These are phyloP conservation scores for Solanum hybrid DNA, from an alignment of 305 asterid species.

Conservation along the genomic window DNA sequence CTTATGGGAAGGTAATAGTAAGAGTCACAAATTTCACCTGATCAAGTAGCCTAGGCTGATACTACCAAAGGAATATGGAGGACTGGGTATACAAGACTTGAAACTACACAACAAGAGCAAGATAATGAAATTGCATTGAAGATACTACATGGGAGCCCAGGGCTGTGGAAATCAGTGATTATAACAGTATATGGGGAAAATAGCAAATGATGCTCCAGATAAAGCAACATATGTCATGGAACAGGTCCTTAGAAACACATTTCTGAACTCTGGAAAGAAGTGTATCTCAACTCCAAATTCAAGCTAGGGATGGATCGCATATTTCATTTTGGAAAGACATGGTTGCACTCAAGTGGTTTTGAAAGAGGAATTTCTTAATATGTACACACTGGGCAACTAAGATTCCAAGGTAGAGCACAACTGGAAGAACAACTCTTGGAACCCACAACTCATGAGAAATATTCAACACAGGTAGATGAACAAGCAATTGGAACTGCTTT, in stretches of 20 bases:
- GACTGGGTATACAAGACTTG: neutral
- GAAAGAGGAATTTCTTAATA: neutral
- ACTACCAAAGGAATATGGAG: neutral
- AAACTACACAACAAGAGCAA: neutral
- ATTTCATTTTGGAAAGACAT: neutral
- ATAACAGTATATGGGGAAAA: neutral
- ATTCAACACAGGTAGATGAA: neutral
- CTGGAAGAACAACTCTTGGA: neutral
- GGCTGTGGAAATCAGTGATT: neutral
- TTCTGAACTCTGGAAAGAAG: neutral
- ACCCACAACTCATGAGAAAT: neutral
- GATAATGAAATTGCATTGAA: neutral
- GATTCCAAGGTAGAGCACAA: neutral
- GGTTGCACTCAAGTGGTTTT: neutral
- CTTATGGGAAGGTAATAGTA: neutral
- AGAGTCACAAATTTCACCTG: neutral
- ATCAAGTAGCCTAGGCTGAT: neutral
- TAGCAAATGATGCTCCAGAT: neutral
- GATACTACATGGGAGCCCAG: neutral
- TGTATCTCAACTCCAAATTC: neutral
- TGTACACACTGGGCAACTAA: neutral
- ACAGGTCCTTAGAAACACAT: neutral
- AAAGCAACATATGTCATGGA: neutral
- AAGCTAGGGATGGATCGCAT: neutral
- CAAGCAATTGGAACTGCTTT: neutral